Percentiles rank a stretch among this genome's conserved stretches.
Evolutionary conservation across 1,284 basidiomycete genomes (phyloP).

Genomic region (Naganishia cerealis): DNA sequence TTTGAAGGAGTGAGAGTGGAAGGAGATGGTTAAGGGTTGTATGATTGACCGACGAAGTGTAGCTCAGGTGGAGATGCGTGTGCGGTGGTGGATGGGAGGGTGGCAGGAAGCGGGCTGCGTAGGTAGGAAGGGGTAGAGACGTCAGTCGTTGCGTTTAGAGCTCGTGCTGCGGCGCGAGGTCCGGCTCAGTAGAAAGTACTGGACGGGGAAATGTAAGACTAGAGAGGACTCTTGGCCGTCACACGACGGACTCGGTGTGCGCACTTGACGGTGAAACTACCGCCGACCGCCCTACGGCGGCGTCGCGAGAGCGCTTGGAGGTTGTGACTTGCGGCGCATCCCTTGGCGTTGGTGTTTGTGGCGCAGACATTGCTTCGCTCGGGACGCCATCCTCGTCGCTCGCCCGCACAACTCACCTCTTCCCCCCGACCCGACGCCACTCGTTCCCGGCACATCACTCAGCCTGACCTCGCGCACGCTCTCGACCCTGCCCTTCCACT

Average conservation of each 20-base stretch:
- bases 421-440: slow-evolving; percentile 23
- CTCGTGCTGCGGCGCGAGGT: too few relatives aligned
- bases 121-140: background rate
- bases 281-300: too few relatives aligned
- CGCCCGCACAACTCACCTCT: background rate
- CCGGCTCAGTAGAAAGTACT: too few relatives aligned
- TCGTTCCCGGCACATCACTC: slow-evolving; percentile 35
- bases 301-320: too few relatives aligned
- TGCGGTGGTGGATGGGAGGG: slow-evolving; percentile 33
- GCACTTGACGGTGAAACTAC: too few relatives aligned
- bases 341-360: too few relatives aligned
- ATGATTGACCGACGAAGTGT: slow-evolving; percentile 13
- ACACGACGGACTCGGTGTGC: too few relatives aligned
- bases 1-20: slow-evolving; percentile 32
- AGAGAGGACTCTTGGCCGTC: too few relatives aligned
- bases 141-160: background rate
- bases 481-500: slow-evolving; percentile 26
- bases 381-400: too few relatives aligned
- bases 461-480: slow-evolving; percentile 30
- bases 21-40: slow-evolving; percentile 19
- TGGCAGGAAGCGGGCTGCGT: slow-evolving; percentile 33
- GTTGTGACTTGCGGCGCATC: too few relatives aligned
- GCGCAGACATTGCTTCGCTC: too few relatives aligned
- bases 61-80: slow-evolving; percentile 33
- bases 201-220: too few relatives aligned